Base-by-base conservation (phyloP, 129 eudicot genomes). In the Flaveria sonorensis region DNA sequence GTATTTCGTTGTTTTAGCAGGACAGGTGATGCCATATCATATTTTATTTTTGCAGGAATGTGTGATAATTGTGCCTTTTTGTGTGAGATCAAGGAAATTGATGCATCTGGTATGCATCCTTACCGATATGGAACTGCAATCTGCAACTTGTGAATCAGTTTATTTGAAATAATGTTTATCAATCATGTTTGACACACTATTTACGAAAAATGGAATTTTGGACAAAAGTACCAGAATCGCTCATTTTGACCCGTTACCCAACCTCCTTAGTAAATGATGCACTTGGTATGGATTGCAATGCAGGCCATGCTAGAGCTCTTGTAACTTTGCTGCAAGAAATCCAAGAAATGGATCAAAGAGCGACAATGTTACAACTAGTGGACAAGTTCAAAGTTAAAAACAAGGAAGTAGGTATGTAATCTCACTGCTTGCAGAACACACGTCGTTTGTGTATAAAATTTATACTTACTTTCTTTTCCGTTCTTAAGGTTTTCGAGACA, bases 311-410 rank as follows among this genome's bases (percentile, higher is more conserved):
- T 62, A 94, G 83, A 75, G 74, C 78, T 74, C 76, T 94, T 75
- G 79, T 91, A 80, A 87, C 92, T 47, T 62, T 91, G 68, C 83
- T 94, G 78, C 97, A 91, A 87, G 91, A 84, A 71, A 77, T 84
- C 72, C 93, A 87, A 84, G 88, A 83, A 77, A 89, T 87, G 78
- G 96, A 90, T 77, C 98, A 94, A 79, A 89, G 93, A 86, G 70
- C 85, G 50, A 94, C 98, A 52, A 86, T 94, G 92, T 83, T 94
- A 90, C 97, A 94, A 63, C 72, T 94, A 76, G 98, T 94, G 81
- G 98, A 94, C 78, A 94, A 89, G 74, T 65, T 94, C 89, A 94
- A 91, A 83, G 81, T 65, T 77, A 94, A 83, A 81, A 83, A 85
- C 82, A 93, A 88, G 86, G 83, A 81, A 42, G 74, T 82, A 83